Percentiles rank a stretch among this genome's conserved stretches.
phyloP scores from a whole-genome alignment of 2,329 filamentous ascomycete species.

The Xylariaceae sp. region DNA sequence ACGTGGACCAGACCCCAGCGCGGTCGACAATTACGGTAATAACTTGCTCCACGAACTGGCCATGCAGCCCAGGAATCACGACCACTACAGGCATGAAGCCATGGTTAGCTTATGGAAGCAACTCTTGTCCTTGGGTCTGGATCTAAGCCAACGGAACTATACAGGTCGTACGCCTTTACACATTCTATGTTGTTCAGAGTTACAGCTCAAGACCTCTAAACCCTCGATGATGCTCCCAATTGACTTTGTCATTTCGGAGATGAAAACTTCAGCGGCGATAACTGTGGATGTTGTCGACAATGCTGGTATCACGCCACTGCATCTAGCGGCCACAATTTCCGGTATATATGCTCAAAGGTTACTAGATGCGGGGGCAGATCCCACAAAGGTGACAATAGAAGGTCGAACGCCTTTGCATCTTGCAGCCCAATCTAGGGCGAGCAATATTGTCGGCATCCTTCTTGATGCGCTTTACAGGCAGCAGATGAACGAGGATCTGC shows the following conservation, averaged over 20 bases:
- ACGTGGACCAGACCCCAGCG: not conserved
- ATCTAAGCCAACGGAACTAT: conserved; percentile 1
- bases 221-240: not conserved
- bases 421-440: conserved; percentile 7
- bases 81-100: not conserved
- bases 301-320: conserved; percentile 8
- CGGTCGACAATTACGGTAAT: conserved; percentile 7
- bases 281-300: conserved; percentile 8
- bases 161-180: conserved; percentile 12
- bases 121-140: conserved; percentile 4
- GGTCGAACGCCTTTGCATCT: conserved; percentile 13
- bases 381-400: not conserved
- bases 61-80: not conserved
- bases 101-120: not conserved
- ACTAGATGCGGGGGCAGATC: conserved; percentile 9
- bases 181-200: not conserved
- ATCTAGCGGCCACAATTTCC: conserved; percentile 2
- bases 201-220: not conserved
- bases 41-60: conserved; percentile 20
- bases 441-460: conserved; percentile 10
- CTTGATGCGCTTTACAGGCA: conserved; percentile 1
- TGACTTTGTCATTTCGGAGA: conserved; percentile 7
- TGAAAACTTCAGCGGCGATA: not conserved
- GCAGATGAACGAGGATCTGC: not conserved
- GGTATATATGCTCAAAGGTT: not conserved